Evolutionary conservation across 2,329 filamentous ascomycete species (phyloP), one percentile per base, ranked within the genome.

Genomic region (Fusarium sp.): DNA sequence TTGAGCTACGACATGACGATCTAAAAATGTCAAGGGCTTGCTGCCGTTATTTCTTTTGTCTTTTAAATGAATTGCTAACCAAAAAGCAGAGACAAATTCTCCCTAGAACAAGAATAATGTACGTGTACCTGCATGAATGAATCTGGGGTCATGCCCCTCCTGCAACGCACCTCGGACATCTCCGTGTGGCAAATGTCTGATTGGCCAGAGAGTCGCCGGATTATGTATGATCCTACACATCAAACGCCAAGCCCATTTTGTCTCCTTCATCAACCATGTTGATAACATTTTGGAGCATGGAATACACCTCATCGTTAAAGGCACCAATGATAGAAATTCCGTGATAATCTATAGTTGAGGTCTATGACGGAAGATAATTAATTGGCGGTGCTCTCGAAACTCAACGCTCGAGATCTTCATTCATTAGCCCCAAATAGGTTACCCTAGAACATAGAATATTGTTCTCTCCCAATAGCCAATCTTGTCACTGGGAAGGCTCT

Each of bases 111-210:
- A 25, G 8, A 5, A 22, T 5, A 22, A 7, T 10, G 9, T 25
- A 25, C 25, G 25, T 35, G 33, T 35, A 35, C 33, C 33, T 35
- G 35, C 35, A 10, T 37, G 17, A 10, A 19, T 37, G 35, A n/a
- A 37, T 37, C 35, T 37, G 35, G 35, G 35, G 35, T 37, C 17
- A 6, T 37, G 35, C 35, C 9, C 7, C 15, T 5, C 9, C 9
- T 25, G 14, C n/a, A 15, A 48, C 17, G 32, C 23, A 7, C n/a
- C 15, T 48, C 51, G 51, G 51, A 48, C 41, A 47, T 54, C 20
- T 54, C 51, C 51, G 51, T 15, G 51, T 54, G 51, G 51, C 51
- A 47, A 50, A 37, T n/a, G 1, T 6, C 19, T 47, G 15, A 39
- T 37, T 48, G 32, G 33, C 15, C 2, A 10, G 10, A 30, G 23